These are phyloP conservation scores for Taphrina confusa DNA, from an alignment of 1,139 yeast species.

Conservation along the genomic window DNA sequence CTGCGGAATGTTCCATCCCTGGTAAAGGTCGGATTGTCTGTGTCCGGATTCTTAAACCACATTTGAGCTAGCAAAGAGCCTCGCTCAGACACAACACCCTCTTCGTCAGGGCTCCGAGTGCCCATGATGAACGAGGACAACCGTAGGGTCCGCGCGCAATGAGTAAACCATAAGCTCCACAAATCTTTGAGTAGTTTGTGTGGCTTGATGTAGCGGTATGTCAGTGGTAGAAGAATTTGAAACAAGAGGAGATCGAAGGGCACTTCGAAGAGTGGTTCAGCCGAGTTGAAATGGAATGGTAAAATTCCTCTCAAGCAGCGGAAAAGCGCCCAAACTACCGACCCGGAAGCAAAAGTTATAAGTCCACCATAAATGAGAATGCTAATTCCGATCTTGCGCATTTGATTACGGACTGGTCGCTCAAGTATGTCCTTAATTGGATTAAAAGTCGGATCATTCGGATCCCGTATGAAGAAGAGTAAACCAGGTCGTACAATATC, in stretches of 20 bases:
- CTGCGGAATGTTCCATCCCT: conserved; percentile 81
- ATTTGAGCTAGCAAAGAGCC: conserved; percentile 54
- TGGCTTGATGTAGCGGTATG: conserved; percentile 36
- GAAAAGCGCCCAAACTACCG: conserved; percentile 59
- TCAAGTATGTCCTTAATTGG: conserved; percentile 86
- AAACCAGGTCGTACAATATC: conserved; percentile 83
- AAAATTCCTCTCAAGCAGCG: conserved; percentile 46
- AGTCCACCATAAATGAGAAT: conserved; percentile 74
- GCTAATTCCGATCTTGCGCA: conserved; percentile 72
- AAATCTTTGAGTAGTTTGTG: conserved; percentile 45
- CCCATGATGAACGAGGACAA: conserved; percentile 78
- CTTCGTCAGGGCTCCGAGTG: conserved; percentile 66
- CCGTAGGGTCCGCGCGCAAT: conserved; percentile 60
- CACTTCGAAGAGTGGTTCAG: conserved; percentile 41
- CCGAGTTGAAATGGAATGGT: conserved; percentile 42
- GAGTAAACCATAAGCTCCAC: conserved; percentile 66
- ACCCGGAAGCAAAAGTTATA: conserved; percentile 74
- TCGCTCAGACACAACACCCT: conserved; percentile 59
- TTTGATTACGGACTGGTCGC: conserved; percentile 68
- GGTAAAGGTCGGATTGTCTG: conserved; percentile 54
- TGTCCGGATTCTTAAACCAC: conserved; percentile 51
- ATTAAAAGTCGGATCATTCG: conserved; percentile 88
- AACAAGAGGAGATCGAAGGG: conserved; percentile 46
- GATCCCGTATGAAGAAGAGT: conserved; percentile 84
- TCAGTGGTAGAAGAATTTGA: conserved; percentile 41